Evolutionary conservation across 2,329 filamentous ascomycete genomes (phyloP), one percentile per base, ranked within the genome.

Genomic region (Claviceps maximensis): DNA sequence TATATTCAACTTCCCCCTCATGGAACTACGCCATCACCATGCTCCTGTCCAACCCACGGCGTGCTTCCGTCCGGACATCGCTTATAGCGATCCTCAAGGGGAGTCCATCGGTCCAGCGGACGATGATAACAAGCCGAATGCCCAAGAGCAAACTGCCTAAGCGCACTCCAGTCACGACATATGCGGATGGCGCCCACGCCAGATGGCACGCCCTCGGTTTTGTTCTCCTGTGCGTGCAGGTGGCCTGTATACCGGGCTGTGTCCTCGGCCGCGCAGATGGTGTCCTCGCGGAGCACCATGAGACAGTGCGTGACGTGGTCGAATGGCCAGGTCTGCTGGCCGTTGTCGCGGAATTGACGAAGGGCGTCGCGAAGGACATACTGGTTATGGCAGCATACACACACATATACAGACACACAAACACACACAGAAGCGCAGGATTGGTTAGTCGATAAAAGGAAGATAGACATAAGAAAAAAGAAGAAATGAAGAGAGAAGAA

Each of bases 231-330:
- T 1, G 27, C 21, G 21, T 46, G 36, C 29, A 31, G n/a, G 2
- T 47, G 47, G 6, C 58, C 57, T 8, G 64, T 60, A 42, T 58
- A 59, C 4, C 59, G 58, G 7, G 62, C 62, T 17, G 62, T 63
- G 50, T 66, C 64, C 49, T 66, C 64, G 4, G 63, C 64, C 47
- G 63, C 51, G 55, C 64, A 66, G 2, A 65, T 50, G 50, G 65
- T 57, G 51, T 65, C 59, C 9, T 60, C 46, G 9, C 63, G 61
- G n/a, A 66, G 52, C 8, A 52, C 52, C 47, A 64, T 60, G 3
- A 65, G 48, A 47, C 63, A 67, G 51, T 66, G 64, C 23, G 19
- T 54, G 49, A 54, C 23, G 38, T 56, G 55, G 5, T 29, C 21
- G n/a, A 25, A 47, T 5, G 53, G 42, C 41, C 38, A 48, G 4